Base-by-base conservation (phyloP, 2,329 filamentous ascomycete genomes). In the Zymoseptoria passerinii region DNA sequence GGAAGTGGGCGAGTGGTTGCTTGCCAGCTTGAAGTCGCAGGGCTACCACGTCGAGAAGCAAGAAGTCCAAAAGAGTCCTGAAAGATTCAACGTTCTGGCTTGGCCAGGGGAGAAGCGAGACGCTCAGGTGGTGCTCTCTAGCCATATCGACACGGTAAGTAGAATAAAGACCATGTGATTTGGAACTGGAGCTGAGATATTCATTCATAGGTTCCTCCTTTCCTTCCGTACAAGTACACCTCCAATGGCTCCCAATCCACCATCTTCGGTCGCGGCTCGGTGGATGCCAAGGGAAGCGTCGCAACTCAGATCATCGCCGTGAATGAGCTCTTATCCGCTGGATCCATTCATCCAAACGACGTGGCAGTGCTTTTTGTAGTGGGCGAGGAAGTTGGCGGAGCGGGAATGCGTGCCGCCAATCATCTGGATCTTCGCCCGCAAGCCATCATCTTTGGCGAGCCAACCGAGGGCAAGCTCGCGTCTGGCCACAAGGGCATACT, bases 401-500 rank as follows among this genome's bases (percentile, higher is more conserved):
- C 88, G 61, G 92, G 92, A 8, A 97, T 97, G 92, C 78, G 65
- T 51, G 66, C 68, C 3, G 81, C 73, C 7, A 79, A 85, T 66
- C 70, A 75, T 7, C 69, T 83, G 35, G 71, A 76, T 53, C 61
- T 80, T 44, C 65, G 73, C 54, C 69, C 76, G 58, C 81, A 87
- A 48, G 84, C 90, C 3, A 85, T 90, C 66, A 88, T 92, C 68
- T 97, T 96, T 69, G 94, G 94, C 49, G 94, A 99, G 72, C 92
- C 92, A 0, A 99, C 94, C 0, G 90, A 96, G 68, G 83, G 86
- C 65, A 90, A 88, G 73, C 85, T 99, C 19, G 91, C 90, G 0
- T 86, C 89, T 58, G 94, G 92, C 1, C 92, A 97, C 79, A 97
- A 99, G 77, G 92, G 92, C 48, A 88, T 86, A 58, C 72, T 91